Base-by-base conservation (phyloP, 2,329 filamentous ascomycete species). In the Colletotrichum filicis region DNA sequence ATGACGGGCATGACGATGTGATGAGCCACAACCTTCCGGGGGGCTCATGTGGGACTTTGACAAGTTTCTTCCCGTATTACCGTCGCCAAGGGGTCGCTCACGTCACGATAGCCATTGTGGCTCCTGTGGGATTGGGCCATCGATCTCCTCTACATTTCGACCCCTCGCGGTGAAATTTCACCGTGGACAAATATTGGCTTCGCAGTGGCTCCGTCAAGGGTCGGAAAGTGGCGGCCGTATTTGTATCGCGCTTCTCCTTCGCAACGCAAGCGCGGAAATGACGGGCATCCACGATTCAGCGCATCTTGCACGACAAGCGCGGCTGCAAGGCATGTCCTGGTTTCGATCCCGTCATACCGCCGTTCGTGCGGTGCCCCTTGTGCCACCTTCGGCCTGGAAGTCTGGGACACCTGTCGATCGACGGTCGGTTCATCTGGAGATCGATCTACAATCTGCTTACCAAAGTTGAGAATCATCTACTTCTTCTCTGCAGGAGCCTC, bases 401-500 rank as follows among this genome's bases (percentile, higher is more conserved):
- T 37, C 65, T 58, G 53, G 58, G 32, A 46, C 32, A 30, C 59
- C 70, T 71, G 49, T 66, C 52, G 71, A 73, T 73, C 71, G 71
- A 71, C 71, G 24, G 56, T 24, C 56, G 35, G 60, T 53, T 66
- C 66, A 62, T 70, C 66, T 61, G 66, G 70, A 61, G 71, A 71
- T 71, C 60, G 61, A 71, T 73, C 71, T 73, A 42, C 56, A 73
- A 73, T 69, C 55, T 64, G 66, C 56, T 42, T 70, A 70, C 56
- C 61, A 37, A 70, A 59, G 46, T 60, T 37, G 66, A 35, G 56
- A 61, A 46, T 12, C 52, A 49, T 59, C 59, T 69, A n/a, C 53
- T 28, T 46, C 53, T 46, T 56, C 56, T 42, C 49, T 71, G 70
- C 66, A 61, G 49, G 55, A 60, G 59, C 65, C 32, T 73, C 70